Evolutionary conservation across 2,329 filamentous ascomycete species (phyloP).

Genomic region (Tolypocladium paradoxum): DNA sequence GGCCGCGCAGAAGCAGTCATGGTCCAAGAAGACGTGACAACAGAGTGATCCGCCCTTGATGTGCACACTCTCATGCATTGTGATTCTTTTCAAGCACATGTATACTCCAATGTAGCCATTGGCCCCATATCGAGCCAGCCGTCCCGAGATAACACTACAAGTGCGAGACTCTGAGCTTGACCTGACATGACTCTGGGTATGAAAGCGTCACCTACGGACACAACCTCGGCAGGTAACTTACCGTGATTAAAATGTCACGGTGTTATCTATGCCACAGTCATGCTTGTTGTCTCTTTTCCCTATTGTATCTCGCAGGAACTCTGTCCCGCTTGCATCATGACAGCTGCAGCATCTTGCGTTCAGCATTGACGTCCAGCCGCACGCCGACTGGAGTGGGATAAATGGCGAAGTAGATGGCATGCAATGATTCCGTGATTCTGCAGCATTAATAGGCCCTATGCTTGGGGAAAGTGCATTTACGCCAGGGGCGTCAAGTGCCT

Average conservation of each 20-base stretch:
- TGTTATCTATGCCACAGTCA: background rate
- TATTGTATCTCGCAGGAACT: background rate
- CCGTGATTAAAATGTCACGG: background rate
- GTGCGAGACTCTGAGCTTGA: background rate
- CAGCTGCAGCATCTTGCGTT: too few species aligned
- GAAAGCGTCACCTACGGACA: background rate
- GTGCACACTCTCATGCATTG: background rate
- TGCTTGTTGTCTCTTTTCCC: background rate
- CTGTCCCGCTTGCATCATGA: too few species aligned
- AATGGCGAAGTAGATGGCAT: too few species aligned
- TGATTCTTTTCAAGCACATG: too few species aligned
- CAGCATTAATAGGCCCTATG: background rate
- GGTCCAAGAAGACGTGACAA: background rate
- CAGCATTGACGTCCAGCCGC: too few species aligned
- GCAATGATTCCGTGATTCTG: background rate
- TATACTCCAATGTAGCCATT: background rate
- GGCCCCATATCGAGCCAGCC: background rate
- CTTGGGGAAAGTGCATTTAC: too few species aligned
- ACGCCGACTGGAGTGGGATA: too few species aligned
- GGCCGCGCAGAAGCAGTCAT: background rate
- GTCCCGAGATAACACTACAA: background rate
- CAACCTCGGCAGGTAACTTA: background rate
- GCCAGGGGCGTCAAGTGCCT: background rate
- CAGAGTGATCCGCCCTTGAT: background rate
- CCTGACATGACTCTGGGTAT: background rate